A percentile compares a stretch with the other conserved stretches of the same genome.
Evolutionary conservation across 225 moss, liverwort and hornwort species (phyloP).

Genomic region (Straminergon stramineum): DNA sequence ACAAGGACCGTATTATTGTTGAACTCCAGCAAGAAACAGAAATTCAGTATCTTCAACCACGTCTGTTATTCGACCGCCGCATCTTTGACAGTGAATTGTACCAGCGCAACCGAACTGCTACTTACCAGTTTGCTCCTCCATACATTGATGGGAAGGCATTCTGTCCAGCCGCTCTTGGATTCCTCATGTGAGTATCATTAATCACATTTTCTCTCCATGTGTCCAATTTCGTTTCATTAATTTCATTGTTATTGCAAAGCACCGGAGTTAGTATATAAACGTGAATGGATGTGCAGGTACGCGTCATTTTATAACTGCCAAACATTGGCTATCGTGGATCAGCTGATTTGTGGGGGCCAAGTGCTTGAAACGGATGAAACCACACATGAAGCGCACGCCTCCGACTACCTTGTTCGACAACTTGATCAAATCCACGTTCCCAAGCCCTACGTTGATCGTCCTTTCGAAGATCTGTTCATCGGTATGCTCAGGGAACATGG

Average conservation of each 20-base stretch:
- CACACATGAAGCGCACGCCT: conserved; percentile 19
- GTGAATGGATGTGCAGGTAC: conserved; percentile 41
- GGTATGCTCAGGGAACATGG: conserved; percentile 52
- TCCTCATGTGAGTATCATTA: conserved; percentile 67
- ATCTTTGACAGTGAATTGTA: conserved; percentile 79
- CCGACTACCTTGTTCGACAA: conserved; percentile 26
- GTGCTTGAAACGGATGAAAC: conserved; percentile 27
- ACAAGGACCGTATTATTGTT: conserved; percentile 63
- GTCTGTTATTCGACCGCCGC: conserved; percentile 69
- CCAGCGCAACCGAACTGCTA: conserved; percentile 73
- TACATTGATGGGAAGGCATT: conserved; percentile 93
- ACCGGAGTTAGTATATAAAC: background rate
- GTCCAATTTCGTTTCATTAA: background rate
- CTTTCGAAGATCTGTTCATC: conserved; percentile 62
- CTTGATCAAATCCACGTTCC: conserved; percentile 81
- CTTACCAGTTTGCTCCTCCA: conserved; percentile 89
- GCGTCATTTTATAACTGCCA: conserved; percentile 84
- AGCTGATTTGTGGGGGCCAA: conserved; percentile 75
- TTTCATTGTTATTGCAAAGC: background rate
- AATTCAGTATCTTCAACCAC: conserved; percentile 83
- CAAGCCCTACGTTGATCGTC: conserved; percentile 36
- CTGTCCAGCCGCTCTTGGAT: conserved; percentile 73
- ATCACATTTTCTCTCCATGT: background rate
- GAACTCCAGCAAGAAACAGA: conserved; percentile 88
- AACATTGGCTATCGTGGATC: conserved; percentile 79